phyloP scores from a whole-genome alignment of 352 stramenopile genomes.

The Elongisporangium undulatum region DNA sequence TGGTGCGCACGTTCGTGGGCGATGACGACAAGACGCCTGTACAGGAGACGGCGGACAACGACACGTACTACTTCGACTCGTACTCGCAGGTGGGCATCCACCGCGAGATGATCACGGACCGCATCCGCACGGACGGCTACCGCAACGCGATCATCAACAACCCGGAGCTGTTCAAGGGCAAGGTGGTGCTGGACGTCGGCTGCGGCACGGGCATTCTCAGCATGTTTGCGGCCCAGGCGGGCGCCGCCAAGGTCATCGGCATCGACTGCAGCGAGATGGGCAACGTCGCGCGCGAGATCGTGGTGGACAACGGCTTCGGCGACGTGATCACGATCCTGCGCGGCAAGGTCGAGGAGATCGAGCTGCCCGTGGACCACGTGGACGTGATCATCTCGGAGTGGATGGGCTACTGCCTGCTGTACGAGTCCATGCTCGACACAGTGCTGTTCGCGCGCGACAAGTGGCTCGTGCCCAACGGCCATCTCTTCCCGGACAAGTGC shows the following conservation, averaged over 20 bases:
- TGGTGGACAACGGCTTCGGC: conserved; percentile 91
- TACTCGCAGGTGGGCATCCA: conserved; percentile 99
- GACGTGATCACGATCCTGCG: conserved; percentile 92
- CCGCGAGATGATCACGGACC: conserved; percentile 92
- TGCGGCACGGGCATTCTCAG: conserved; percentile 97
- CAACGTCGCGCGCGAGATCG: conserved; percentile 93
- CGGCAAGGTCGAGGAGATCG: conserved; percentile 94
- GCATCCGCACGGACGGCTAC: conserved; percentile 95
- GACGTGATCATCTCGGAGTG: conserved; percentile 99
- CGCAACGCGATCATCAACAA: conserved; percentile 98
- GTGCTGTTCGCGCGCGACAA: conserved; percentile 96
- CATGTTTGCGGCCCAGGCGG: conserved; percentile 96
- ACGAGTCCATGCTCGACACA: conserved; percentile 98
- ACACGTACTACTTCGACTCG: conserved; percentile 98
- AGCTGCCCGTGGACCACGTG: conserved; percentile 92
- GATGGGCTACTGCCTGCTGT: conserved; percentile 98
- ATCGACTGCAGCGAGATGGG: conserved; percentile 96
- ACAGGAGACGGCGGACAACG: conserved; percentile 52
- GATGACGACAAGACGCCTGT: conserved; percentile 42
- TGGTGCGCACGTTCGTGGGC: conserved; percentile 65
- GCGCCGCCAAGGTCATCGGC: conserved; percentile 89
- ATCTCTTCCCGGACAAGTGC: conserved; percentile 97
- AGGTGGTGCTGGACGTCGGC: conserved; percentile 97
- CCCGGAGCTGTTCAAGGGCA: conserved; percentile 95
- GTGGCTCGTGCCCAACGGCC: conserved; percentile 91